Evolutionary conservation across 352 stramenopile species (phyloP), one percentile per base, ranked within the genome.

Genomic region (Phytophthora litchii): DNA sequence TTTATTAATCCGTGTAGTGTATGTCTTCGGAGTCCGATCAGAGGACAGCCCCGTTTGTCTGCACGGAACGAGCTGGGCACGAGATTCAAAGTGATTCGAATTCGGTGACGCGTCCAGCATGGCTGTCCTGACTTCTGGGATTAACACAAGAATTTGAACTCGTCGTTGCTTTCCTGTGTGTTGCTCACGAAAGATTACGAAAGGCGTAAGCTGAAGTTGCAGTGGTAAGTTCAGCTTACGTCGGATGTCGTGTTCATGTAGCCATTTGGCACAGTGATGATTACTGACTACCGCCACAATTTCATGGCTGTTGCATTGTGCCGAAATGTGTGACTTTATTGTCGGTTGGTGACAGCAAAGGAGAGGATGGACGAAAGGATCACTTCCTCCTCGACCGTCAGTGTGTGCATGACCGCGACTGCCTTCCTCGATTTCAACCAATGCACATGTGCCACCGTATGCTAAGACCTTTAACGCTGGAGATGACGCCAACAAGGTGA

Each of bases 401-500:
- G 23, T 38, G n/a, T 29, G 57, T 55, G n/a, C 42, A 64, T 60
- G 57, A 60, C 40, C 42, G 45, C 27, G 51, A 44, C 52, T n/a
- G 17, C 3, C 8, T 23, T 34, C 35, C n/a, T 56, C 27, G 14
- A 41, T 54, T 53, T 50, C 29, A 41, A n/a, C 62, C 62, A 70
- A 66, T 70, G 56, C 37, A 25, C 17, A 54, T 9, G 35, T 52
- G 61, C 55, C 61, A 70, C 41, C 54, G 31, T 54, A 70, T 31
- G 10, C 29, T 7, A 34, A 11, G 25, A 31, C 25, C 25, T 8
- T 8, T 31, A 31, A 3, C 25, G 25, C 25, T 31, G 25, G 25
- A 13, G 34, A 40, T 61, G n/a, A 45, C 29, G 36, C 25, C 21
- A 4, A n/a, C 23, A 32, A 36, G 10, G n/a, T 1, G 21, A 20